Evolutionary conservation across 2,329 filamentous ascomycete genomes (phyloP), one percentile per base, ranked within the genome.

Genomic region (Leptographium wingfieldii): DNA sequence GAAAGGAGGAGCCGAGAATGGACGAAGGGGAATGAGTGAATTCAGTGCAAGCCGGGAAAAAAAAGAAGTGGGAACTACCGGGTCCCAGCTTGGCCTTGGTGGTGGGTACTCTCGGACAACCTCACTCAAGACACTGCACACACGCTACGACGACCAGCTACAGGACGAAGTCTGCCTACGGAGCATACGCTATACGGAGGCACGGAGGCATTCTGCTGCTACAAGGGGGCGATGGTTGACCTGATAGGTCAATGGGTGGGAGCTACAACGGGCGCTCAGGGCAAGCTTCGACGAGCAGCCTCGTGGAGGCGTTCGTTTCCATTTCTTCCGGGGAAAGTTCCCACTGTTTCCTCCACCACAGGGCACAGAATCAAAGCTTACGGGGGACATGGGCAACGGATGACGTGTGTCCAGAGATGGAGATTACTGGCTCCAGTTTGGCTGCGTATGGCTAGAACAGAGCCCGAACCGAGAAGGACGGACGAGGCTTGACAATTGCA

Each of bases 1-100:
- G 61, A 62, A 63, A 63, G 60, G 63, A 63, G 63, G 60, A 63
- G 63, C 62, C 63, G 63, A 64, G 63, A 63, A 63, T 62, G 62
- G 62, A 59, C 63, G 63, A 65, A 63, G 62, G 63, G 63, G 62
- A 65, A 60, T 65, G 63, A 56, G 63, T 65, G 63, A 63, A 62
- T 65, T 63, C 57, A 59, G 58, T 59, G 62, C 51, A 61, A 63
- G 60, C 54, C 60, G 57, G 60, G 58, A 63, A 62, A 63, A 63
- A 64, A 59, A 62, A 59, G 43, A 61, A 58, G 59, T 61, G 59
- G 59, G 56, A 25, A 58, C 31, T 51, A 38, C 55, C 59, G 59
- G 56, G 55, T 58, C 33, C 43, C 56, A 61, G 56, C 40, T 56
- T 38, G 31, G 19, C 46, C 29, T 19, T 57, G 40, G 54, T 51